A percentile compares a stretch with the other conserved stretches of the same genome.
Evolutionary conservation across 148 eudicot genomes (phyloP).

Genomic region (Drosera capensis): DNA sequence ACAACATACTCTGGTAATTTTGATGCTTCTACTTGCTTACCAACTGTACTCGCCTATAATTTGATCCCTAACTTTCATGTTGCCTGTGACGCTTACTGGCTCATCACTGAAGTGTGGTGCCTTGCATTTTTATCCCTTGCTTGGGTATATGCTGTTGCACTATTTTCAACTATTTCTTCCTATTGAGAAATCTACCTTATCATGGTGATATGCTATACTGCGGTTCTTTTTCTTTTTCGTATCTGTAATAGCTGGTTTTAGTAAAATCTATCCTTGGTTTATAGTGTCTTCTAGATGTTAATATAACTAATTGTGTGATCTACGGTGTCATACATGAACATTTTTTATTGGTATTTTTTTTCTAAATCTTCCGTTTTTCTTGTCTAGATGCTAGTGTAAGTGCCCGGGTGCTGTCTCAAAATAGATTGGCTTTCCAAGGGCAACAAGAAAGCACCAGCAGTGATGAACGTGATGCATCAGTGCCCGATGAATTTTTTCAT

Average conservation of each 20-base stretch:
- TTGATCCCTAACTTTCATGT: background rate
- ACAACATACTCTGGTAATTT: slow-evolving; percentile 38
- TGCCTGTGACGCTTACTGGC: background rate
- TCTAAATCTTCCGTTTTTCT: slow-evolving; percentile 8
- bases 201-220: background rate
- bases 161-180: background rate
- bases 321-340: background rate
- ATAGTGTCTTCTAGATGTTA: background rate
- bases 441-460: slow-evolving; percentile 52
- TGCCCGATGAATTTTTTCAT: slow-evolving; percentile 19
- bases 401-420: slow-evolving; percentile 26
- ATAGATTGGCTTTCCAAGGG: slow-evolving; percentile 27
- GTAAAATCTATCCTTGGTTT: background rate
- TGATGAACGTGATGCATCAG: slow-evolving; percentile 36
- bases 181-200: background rate
- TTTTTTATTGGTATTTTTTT: background rate
- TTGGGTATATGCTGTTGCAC: too few species aligned
- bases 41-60: background rate
- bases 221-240: background rate
- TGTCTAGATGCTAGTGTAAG: slow-evolving; percentile 45
- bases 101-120: too few species aligned
- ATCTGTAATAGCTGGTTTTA: background rate
- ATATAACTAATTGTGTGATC: background rate
- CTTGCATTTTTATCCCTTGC: too few species aligned
- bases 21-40: background rate